These are phyloP conservation scores for Fusarium pseudonygamai DNA, from an alignment of 2,329 filamentous ascomycete genomes.

Conservation along the genomic window DNA sequence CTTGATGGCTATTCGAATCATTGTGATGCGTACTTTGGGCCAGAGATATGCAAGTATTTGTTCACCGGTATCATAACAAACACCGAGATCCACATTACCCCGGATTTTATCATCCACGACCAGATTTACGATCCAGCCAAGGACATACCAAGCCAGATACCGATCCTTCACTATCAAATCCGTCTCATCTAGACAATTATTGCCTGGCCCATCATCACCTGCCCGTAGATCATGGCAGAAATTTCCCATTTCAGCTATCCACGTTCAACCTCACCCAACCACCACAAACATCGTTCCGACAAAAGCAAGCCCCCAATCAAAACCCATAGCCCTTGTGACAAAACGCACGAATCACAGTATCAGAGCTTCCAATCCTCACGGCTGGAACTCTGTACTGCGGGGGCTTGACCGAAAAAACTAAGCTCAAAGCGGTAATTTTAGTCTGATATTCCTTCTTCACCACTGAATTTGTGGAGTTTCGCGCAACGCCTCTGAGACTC, in stretches of 20 bases:
- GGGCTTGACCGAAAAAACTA: not conserved
- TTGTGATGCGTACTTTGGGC: rapidly evolving
- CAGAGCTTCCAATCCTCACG: not conserved
- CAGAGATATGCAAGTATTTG: not conserved
- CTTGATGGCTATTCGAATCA: too few species aligned
- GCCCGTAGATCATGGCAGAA: not conserved
- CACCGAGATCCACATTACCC: not conserved
- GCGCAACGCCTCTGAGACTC: not conserved
- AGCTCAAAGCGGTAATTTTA: not conserved
- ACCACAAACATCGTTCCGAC: not conserved
- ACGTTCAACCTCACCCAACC: not conserved
- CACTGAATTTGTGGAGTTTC: not conserved
- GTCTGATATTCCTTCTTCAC: not conserved
- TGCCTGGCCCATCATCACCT: not conserved
- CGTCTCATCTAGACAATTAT: not conserved
- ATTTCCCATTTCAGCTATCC: not conserved
- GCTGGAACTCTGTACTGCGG: not conserved
- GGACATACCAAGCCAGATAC: not conserved
- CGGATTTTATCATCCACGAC: not conserved
- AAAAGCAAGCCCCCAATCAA: not conserved
- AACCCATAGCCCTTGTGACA: not conserved
- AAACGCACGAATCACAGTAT: not conserved
- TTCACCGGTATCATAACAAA: not conserved
- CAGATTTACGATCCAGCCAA: not conserved
- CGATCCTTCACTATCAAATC: rapidly evolving